Conservation (phyloP, 768 basidiomycete species). For the Tephrocybe sp. region DNA sequence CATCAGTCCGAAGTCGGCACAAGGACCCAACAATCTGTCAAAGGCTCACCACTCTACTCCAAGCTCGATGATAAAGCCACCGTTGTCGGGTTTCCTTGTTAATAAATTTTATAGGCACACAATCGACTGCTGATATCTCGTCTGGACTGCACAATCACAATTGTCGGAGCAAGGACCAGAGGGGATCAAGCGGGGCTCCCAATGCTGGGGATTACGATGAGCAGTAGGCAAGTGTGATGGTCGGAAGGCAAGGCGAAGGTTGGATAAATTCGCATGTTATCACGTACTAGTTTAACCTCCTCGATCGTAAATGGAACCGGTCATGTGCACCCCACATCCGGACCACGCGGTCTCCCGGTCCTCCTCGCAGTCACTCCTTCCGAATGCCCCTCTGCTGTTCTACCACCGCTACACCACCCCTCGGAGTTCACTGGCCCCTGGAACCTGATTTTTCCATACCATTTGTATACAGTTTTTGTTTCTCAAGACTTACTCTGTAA, state of each 20-base stretch:
- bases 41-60: background rate
- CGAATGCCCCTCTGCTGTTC: background rate
- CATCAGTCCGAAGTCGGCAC: background rate
- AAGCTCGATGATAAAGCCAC: background rate
- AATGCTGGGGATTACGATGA: background rate
- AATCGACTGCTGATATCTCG: too few species aligned
- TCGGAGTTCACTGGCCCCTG: background rate
- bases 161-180: background rate
- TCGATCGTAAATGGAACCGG: constrained; percentile 2
- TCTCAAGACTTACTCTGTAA: background rate
- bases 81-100: too few species aligned
- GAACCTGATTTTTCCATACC: background rate
- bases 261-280: constrained; percentile 9
- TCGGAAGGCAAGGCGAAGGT: background rate
- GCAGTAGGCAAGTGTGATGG: constrained; percentile 1
- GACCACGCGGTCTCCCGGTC: constrained; percentile 1
- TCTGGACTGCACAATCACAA: too few species aligned
- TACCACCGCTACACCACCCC: background rate
- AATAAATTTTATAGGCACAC: too few species aligned
- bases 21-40: constrained; percentile 1
- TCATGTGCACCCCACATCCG: constrained; percentile 12
- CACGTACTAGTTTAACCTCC: constrained; percentile 9
- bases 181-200: background rate
- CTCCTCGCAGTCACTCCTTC: background rate
- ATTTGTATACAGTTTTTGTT: background rate